phyloP scores from a whole-genome alignment of 2,329 filamentous ascomycete species.

The Aureobasidium vineae region DNA sequence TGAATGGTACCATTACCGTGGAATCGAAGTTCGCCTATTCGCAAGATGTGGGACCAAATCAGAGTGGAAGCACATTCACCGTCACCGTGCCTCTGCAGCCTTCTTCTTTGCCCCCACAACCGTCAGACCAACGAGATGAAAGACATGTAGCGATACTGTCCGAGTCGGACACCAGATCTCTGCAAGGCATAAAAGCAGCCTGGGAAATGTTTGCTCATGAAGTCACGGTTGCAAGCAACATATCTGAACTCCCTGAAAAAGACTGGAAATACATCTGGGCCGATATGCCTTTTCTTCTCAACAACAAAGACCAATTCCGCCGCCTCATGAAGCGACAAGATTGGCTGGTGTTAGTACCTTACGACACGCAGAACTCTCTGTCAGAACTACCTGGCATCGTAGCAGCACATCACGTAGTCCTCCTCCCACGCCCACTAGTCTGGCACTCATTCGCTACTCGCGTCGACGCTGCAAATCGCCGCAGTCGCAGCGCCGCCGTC shows the following conservation, averaged over 20 bases:
- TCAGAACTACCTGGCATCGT: slow-evolving; percentile 20
- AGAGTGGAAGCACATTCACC: slow-evolving; percentile 27
- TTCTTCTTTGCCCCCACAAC: slow-evolving; percentile 7
- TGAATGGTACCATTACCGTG: slow-evolving; percentile 26
- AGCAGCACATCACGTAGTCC: slow-evolving; percentile 5
- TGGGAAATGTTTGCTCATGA: slow-evolving; percentile 22
- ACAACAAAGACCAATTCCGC: slow-evolving; percentile 22
- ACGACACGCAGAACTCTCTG: slow-evolving; percentile 19
- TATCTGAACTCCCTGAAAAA: slow-evolving; percentile 4
- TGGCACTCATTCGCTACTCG: slow-evolving; percentile 24
- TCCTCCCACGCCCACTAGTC: slow-evolving; percentile 19
- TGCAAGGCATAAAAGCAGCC: slow-evolving; percentile 3
- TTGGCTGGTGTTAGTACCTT: slow-evolving; percentile 22
- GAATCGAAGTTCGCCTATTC: slow-evolving; percentile 22
- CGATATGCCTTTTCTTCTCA: slow-evolving; percentile 15
- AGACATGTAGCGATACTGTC: slow-evolving; percentile 4
- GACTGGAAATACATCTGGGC: slow-evolving; percentile 26
- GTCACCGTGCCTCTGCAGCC: slow-evolving; percentile 24
- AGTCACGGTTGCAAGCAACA: not conserved
- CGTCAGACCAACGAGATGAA: not conserved
- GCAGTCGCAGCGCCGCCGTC: slow-evolving; percentile 6
- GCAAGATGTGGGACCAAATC: slow-evolving; percentile 11
- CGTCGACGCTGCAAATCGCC: slow-evolving; percentile 4
- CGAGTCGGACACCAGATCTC: not conserved
- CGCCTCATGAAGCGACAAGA: slow-evolving; percentile 13